phyloP scores from a whole-genome alignment of 2,329 filamentous ascomycete species.

The Colletotrichum limetticola region DNA sequence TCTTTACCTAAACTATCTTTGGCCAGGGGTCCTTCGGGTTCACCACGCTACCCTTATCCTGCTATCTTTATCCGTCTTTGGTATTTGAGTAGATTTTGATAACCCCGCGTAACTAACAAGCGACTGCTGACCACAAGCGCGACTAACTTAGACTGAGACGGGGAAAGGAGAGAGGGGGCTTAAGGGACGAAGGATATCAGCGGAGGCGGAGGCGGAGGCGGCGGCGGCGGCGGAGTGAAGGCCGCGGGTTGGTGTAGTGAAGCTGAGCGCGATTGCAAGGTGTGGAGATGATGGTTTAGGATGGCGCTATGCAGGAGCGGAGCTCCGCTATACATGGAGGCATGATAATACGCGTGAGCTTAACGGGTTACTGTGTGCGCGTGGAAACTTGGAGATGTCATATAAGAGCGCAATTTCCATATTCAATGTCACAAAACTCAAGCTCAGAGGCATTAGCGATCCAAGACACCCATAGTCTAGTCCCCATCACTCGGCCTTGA shows the following conservation, averaged over 20 bases:
- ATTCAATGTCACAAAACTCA: not conserved
- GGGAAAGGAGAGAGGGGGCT: too few relatives aligned
- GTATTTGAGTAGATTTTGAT: not conserved
- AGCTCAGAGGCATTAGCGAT: not conserved
- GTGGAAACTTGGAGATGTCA: not conserved
- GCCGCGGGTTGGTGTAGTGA: not conserved
- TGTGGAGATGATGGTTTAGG: not conserved
- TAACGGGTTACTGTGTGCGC: not conserved
- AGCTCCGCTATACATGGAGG: conserved; percentile 10
- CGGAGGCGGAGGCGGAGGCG: not conserved
- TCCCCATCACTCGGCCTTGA: not conserved
- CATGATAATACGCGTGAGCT: not conserved
- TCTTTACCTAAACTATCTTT: not conserved
- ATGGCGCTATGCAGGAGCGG: conserved; percentile 4
- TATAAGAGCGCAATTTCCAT: not conserved
- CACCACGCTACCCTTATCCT: not conserved
- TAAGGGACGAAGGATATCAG: too few relatives aligned
- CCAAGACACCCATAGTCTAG: not conserved
- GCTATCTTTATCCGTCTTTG: not conserved
- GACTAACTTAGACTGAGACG: too few relatives aligned
- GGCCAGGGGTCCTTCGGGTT: too few relatives aligned
- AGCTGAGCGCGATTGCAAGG: not conserved
- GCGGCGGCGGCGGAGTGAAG: conserved; percentile 22
- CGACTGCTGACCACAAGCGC: not conserved
- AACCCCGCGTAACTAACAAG: not conserved